Percentiles rank a stretch among this genome's conserved stretches.
These are phyloP conservation scores for Lepidium aucheri DNA, from an alignment of 345 rosid genomes.

Conservation along the genomic window DNA sequence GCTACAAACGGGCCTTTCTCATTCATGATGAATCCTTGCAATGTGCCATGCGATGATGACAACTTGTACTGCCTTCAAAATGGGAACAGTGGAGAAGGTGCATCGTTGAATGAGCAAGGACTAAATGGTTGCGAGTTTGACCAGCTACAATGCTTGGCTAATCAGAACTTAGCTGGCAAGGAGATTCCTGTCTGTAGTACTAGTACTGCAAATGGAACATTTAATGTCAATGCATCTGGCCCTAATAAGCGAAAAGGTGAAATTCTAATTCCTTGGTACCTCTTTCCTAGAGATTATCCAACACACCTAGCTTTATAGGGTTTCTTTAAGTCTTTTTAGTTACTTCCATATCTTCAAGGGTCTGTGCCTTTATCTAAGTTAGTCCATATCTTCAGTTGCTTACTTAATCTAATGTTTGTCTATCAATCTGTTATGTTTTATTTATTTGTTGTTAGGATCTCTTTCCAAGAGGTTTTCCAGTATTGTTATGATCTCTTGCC, in stretches of 20 bases:
- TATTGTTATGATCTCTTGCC: not conserved
- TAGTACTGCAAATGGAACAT: slow-evolving; percentile 32
- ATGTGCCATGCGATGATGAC: slow-evolving; percentile 59
- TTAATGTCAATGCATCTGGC: slow-evolving; percentile 36
- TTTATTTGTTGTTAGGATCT: no score
- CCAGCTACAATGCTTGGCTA: slow-evolving; percentile 27
- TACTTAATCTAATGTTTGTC: not conserved
- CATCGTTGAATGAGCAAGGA: slow-evolving; percentile 39
- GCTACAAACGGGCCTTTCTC: slow-evolving; percentile 34
- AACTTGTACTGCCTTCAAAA: slow-evolving; percentile 53
- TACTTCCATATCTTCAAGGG: not conserved
- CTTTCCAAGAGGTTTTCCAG: no score
- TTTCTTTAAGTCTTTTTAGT: not conserved
- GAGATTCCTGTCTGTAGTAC: slow-evolving; percentile 41
- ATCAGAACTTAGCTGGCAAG: slow-evolving; percentile 41
- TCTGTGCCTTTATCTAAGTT: no score
- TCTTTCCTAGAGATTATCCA: not conserved
- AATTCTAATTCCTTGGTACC: not conserved
- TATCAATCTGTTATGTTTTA: not conserved
- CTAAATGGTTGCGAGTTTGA: slow-evolving; percentile 62
- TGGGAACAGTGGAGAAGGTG: slow-evolving; percentile 42
- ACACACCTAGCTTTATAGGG: not conserved
- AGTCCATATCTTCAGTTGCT: not conserved
- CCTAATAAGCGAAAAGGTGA: slow-evolving; percentile 60
- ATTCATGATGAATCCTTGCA: slow-evolving; percentile 65